Percentiles rank a stretch among this genome's conserved stretches.
phyloP scores from a whole-genome alignment of 257 asterid species.

The Eustoma russellianum region DNA sequence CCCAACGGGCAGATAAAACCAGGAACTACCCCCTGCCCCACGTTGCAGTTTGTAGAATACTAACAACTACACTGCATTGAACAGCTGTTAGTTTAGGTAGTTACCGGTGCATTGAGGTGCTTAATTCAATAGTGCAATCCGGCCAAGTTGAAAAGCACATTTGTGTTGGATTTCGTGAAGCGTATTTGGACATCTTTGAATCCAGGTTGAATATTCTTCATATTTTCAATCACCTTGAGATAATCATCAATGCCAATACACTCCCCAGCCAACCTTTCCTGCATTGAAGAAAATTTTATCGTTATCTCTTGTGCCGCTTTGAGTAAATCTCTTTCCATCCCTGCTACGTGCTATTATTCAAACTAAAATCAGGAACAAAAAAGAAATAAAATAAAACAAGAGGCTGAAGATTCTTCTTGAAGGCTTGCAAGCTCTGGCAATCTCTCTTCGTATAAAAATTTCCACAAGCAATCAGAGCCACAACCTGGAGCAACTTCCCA shows the following conservation, averaged over 20 bases:
- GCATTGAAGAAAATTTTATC: conserved; percentile 30
- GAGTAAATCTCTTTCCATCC: conserved; percentile 58
- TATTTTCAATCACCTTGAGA: conserved; percentile 38
- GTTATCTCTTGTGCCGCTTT: conserved; percentile 55
- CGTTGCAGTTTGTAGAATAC: neutral
- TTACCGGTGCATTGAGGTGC: conserved; percentile 61
- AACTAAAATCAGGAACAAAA: neutral
- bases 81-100: neutral
- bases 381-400: neutral
- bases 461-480: conserved; percentile 65
- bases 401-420: conserved; percentile 16
- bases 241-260: conserved; percentile 55
- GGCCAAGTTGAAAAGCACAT: conserved; percentile 58
- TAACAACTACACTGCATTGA: neutral
- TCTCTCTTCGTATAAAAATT: conserved; percentile 45
- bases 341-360: conserved; percentile 15
- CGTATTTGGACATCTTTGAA: conserved; percentile 55
- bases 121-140: conserved; percentile 71
- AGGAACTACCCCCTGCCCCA: neutral
- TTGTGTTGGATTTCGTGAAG: conserved; percentile 48
- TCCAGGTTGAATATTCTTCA: conserved; percentile 40
- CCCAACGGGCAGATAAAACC: neutral
- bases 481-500: conserved; percentile 87
- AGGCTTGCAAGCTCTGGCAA: conserved; percentile 38
- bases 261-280: conserved; percentile 36